These are phyloP conservation scores for Boletus rubescentipes DNA, from an alignment of 768 basidiomycete genomes.

Conservation along the genomic window DNA sequence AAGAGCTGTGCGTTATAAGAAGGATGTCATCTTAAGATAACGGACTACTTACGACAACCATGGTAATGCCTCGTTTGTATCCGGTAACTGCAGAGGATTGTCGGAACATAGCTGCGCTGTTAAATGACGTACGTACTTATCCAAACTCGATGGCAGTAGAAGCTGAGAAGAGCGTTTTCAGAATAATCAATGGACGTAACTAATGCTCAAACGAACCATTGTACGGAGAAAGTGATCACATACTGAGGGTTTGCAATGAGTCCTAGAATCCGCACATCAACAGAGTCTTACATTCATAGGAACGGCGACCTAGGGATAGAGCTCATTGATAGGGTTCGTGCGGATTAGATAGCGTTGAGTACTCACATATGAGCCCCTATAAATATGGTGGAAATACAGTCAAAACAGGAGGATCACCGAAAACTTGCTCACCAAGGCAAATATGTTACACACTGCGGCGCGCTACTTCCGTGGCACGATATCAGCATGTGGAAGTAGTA, in stretches of 20 bases:
- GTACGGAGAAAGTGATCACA: constrained; percentile 5
- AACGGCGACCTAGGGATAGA: not conserved
- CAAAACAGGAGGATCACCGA: not conserved
- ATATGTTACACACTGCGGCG: not conserved
- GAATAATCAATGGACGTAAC: not conserved
- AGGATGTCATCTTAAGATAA: not conserved
- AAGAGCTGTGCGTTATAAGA: not conserved
- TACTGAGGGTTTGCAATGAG: constrained; percentile 5
- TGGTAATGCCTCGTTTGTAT: not conserved
- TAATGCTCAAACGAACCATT: constrained; percentile 3
- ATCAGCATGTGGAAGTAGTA: constrained; percentile 6
- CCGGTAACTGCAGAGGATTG: not conserved
- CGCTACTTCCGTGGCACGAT: not conserved
- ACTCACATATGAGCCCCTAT: constrained; percentile 14
- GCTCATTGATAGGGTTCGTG: not conserved
- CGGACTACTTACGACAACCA: not conserved
- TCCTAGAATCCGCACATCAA: not conserved
- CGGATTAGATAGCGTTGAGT: not conserved
- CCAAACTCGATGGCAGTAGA: constrained; percentile 20
- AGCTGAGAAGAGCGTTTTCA: not conserved
- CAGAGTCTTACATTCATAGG: constrained; percentile 6
- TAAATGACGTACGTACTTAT: constrained; percentile 7
- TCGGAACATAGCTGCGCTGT: not conserved
- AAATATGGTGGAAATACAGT: not conserved
- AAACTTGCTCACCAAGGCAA: constrained; percentile 11